Percentiles rank a stretch among this genome's conserved stretches.
Conservation (phyloP, 1,284 basidiomycete species). For the Pyrrhoderma noxium region DNA sequence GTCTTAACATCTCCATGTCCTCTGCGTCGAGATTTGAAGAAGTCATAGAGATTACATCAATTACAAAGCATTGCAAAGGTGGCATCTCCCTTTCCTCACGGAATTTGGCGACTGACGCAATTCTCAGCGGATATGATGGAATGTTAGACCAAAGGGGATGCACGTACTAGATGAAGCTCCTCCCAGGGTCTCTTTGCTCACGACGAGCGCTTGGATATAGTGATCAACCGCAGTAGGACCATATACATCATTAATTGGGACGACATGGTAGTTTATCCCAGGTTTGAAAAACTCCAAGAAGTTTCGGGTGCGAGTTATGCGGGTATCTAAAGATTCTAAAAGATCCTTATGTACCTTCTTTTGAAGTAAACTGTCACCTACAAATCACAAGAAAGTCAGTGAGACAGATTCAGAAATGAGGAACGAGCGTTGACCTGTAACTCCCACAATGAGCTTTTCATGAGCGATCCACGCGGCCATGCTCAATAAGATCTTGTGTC, state of each 20-base stretch:
- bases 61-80: conserved; percentile 62
- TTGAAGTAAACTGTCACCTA: conserved; percentile 67
- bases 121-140: conserved; percentile 1
- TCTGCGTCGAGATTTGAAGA: conserved; percentile 47
- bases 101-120: conserved; percentile 49
- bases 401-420: conserved; percentile 10
- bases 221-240: conserved; percentile 84
- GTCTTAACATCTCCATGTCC: conserved; percentile 61
- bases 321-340: conserved; percentile 57
- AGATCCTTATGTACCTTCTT: conserved; percentile 69
- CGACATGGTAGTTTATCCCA: conserved; percentile 53
- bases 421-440: conserved; percentile 52
- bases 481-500: conserved; percentile 94
- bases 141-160: neutral
- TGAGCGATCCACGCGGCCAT: conserved; percentile 81
- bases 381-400: neutral
- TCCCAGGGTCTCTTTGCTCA: conserved; percentile 76
- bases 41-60: conserved; percentile 79
- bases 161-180: conserved; percentile 68
- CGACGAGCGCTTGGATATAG: conserved; percentile 79
- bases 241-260: conserved; percentile 74
- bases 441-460: conserved; percentile 81
- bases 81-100: conserved; percentile 51
- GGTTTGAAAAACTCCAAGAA: conserved; percentile 70
- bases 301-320: conserved; percentile 46